A percentile compares a stretch with the other conserved stretches of the same genome.
Conservation (phyloP, 345 rosid species). For the Salix purpurea region DNA sequence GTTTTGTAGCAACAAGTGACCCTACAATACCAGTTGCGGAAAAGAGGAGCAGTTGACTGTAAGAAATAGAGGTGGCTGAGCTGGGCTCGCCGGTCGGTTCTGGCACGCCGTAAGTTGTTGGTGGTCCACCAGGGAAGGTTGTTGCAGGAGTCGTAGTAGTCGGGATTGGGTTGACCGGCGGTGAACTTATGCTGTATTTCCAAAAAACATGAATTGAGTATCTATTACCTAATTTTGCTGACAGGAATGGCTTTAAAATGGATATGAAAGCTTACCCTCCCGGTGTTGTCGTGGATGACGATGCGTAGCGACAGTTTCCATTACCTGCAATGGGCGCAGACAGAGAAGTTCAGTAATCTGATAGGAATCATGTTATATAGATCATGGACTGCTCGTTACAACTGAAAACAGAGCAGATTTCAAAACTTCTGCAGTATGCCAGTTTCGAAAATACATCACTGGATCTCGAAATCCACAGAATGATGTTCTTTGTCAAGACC, state of each 20-base stretch:
- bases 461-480: neutral
- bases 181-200: slow-evolving; percentile 59
- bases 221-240: neutral
- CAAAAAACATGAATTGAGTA: neutral
- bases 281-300: slow-evolving; percentile 39
- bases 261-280: slow-evolving; percentile 34
- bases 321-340: slow-evolving; percentile 47
- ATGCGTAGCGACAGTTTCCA: slow-evolving; percentile 68
- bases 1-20: slow-evolving; percentile 38
- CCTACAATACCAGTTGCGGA: slow-evolving; percentile 31
- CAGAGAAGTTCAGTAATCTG: slow-evolving; percentile 5
- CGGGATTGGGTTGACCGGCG: slow-evolving; percentile 40
- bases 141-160: slow-evolving; percentile 41
- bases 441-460: neutral
- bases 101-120: slow-evolving; percentile 55
- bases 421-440: neutral
- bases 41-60: slow-evolving; percentile 39
- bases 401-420: neutral
- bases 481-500: neutral
- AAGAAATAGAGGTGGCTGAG: slow-evolving; percentile 52
- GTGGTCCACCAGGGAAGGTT: slow-evolving; percentile 51
- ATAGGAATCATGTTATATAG: neutral
- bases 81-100: slow-evolving; percentile 81
- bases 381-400: neutral
- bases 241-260: neutral